Evolutionary conservation across 1,284 basidiomycete species (phyloP).

Genomic region (Exsudoporus floridanus): DNA sequence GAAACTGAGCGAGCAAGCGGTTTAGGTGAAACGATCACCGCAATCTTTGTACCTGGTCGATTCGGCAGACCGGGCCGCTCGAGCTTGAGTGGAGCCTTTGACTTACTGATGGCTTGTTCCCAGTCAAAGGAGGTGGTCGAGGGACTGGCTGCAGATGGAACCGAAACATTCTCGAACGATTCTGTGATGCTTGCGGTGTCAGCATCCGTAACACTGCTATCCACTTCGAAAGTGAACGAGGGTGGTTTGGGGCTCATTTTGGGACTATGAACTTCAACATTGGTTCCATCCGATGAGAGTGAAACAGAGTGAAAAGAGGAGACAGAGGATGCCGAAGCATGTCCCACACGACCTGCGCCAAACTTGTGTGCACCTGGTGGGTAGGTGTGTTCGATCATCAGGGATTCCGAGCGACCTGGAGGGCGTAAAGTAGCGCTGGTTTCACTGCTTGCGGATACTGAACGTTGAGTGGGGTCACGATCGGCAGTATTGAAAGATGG

Average conservation of each 20-base stretch:
- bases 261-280: slow-evolving; percentile 37
- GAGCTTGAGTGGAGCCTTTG: slow-evolving; percentile 25
- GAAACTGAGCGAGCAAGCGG: slow-evolving; percentile 33
- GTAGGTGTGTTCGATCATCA: slow-evolving; percentile 57
- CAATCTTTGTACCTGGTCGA: slow-evolving; percentile 38
- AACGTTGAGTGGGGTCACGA: slow-evolving; percentile 29
- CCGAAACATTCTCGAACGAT: slow-evolving; percentile 68
- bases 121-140: slow-evolving; percentile 44
- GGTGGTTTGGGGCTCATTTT: slow-evolving; percentile 29
- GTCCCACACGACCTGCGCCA: slow-evolving; percentile 40
- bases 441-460: slow-evolving; percentile 19
- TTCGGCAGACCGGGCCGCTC: slow-evolving; percentile 58
- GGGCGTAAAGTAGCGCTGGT: slow-evolving; percentile 27
- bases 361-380: slow-evolving; percentile 42
- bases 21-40: slow-evolving; percentile 32
- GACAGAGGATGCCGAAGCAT: slow-evolving; percentile 66
- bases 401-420: slow-evolving; percentile 43
- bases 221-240: slow-evolving; percentile 49
- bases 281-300: slow-evolving; percentile 63
- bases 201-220: slow-evolving; percentile 37
- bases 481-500: slow-evolving; percentile 52
- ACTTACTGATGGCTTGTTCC: slow-evolving; percentile 40
- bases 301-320: slow-evolving; percentile 82
- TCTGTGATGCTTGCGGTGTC: slow-evolving; percentile 63
- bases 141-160: slow-evolving; percentile 45